phyloP scores from a whole-genome alignment of 2,329 filamentous ascomycete species.

The Fusarium chuoi region DNA sequence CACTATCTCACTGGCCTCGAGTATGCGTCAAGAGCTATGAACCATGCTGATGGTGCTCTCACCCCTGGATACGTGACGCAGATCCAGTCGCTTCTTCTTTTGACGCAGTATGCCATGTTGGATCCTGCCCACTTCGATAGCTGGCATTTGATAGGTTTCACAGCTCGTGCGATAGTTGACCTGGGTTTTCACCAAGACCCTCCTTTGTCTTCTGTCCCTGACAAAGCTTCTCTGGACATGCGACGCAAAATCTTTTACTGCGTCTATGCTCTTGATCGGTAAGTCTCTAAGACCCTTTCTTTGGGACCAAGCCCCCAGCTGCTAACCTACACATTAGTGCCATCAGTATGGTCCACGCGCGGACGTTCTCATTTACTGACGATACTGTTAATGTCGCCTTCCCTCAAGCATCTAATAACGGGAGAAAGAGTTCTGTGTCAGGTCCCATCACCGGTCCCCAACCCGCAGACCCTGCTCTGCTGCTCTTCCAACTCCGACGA shows the following conservation, averaged over 20 bases:
- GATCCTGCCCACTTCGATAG: slow-evolving; percentile 92
- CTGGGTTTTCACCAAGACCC: slow-evolving; percentile 94
- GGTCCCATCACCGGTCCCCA: slow-evolving; percentile 57
- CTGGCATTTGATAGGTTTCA: slow-evolving; percentile 93
- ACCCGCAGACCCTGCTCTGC: slow-evolving; percentile 75
- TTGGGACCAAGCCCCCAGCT: background rate
- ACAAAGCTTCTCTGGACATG: slow-evolving; percentile 77
- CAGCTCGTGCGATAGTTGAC: slow-evolving; percentile 87
- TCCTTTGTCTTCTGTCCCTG: slow-evolving; percentile 72
- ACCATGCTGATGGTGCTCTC: slow-evolving; percentile 83
- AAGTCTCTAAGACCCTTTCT: slow-evolving; percentile 39
- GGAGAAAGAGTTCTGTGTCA: slow-evolving; percentile 55
- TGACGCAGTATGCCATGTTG: slow-evolving; percentile 89
- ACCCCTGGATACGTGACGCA: slow-evolving; percentile 85
- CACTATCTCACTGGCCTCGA: slow-evolving; percentile 68
- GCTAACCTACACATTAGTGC: slow-evolving; percentile 62
- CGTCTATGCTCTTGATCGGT: slow-evolving; percentile 90
- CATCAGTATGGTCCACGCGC: slow-evolving; percentile 87
- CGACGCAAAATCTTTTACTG: slow-evolving; percentile 89
- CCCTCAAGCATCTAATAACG: slow-evolving; percentile 64
- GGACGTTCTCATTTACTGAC: slow-evolving; percentile 93
- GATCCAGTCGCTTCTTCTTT: slow-evolving; percentile 85
- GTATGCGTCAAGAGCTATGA: slow-evolving; percentile 72
- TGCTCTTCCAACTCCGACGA: slow-evolving; percentile 84
- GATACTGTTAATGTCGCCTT: slow-evolving; percentile 85